Percentiles rank a stretch among this genome's conserved stretches.
phyloP scores from a whole-genome alignment of 2,329 filamentous ascomycete genomes.

The Periconia macrospinosa region DNA sequence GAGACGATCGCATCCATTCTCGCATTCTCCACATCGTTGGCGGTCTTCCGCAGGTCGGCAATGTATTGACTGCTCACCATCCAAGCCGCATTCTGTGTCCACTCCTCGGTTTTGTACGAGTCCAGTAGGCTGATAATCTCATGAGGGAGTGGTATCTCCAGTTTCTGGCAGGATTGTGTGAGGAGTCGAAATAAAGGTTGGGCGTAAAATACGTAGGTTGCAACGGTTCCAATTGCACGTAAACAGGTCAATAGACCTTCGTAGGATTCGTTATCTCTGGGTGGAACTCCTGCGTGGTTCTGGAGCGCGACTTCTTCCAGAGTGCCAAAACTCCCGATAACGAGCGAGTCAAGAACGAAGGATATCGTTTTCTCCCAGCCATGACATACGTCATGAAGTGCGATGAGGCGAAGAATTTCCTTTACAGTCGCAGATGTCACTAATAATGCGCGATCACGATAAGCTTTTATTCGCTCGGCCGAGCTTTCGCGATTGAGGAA shows the following conservation, averaged over 20 bases:
- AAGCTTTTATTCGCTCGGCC: conserved; percentile 12
- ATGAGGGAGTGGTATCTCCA: conserved; percentile 22
- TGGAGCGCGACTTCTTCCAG: conserved; percentile 27
- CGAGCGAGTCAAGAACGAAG: conserved; percentile 29
- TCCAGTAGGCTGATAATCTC: conserved; percentile 23
- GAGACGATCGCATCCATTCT: conserved; percentile 34
- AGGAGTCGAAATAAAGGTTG: conserved; percentile 32
- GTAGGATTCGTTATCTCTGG: conserved; percentile 21
- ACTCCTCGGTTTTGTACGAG: conserved; percentile 30
- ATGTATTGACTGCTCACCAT: conserved; percentile 34
- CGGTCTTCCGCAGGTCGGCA: conserved; percentile 23
- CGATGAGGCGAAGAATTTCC: conserved; percentile 26
- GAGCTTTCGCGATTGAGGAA: conserved; percentile 15
- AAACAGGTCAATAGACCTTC: conserved; percentile 31
- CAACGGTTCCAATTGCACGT: conserved; percentile 22
- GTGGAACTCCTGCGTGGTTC: conserved; percentile 1
- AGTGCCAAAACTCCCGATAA: conserved; percentile 25
- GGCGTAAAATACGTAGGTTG: conserved; percentile 30
- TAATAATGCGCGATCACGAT: conserved; percentile 19
- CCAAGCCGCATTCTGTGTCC: conserved; percentile 29
- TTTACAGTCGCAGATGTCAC: conserved; percentile 18
- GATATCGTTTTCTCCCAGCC: conserved; percentile 30
- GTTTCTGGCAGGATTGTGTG: conserved; percentile 26
- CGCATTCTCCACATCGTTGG: conserved; percentile 15
- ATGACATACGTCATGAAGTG: conserved; percentile 25